Base-by-base conservation (phyloP, 768 basidiomycete species). In the Lactarius akahatsu region DNA sequence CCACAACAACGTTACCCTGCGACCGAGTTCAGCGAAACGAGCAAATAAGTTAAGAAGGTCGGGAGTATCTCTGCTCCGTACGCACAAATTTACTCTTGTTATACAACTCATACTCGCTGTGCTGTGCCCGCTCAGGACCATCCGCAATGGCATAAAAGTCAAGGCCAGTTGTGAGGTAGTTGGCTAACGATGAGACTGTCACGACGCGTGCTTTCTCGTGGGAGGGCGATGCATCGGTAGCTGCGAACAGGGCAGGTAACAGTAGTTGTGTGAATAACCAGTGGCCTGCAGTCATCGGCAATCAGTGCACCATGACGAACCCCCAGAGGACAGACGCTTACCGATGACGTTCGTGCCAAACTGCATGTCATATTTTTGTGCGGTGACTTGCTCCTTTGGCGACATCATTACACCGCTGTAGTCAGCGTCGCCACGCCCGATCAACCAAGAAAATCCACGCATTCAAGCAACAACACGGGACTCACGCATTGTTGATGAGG, bases 341-440 rank as follows among this genome's bases (percentile, higher is more conserved):
- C 83, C 84, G 10, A 85, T 67, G 34, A 83, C 82, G 67, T 86
- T 86, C 3, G 81, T 83, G 18, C 83, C 85, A 62, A 85, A 87
- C 61, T 83, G 81, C 26, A 83, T 70, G 69, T 86, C 86, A 64
- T 82, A 85, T 5, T 83, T 83, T 30, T 83, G 78, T 16, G 68
- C 74, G 0, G 83, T 86, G 34, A 80, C 60, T 32, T 72, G 69
- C 20, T 80, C 78, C 1, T 78, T 64, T 0, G 81, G 80, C 4
- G 77, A 71, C 1, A 63, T 61, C 81, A 85, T 85, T 18, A 85
- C 77, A 0, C 84, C 86, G 1, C 84, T 86, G 11, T 20, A 56
- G 30, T 23, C 30, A 26, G 26, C 28, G 16, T 23, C 20, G n/a
- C 10, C 45, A n/a, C n/a, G 47, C 4, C 13, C 20, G 20, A n/a